Percentiles rank a stretch among this genome's conserved stretches.
Evolutionary conservation across 106 monocot genomes (phyloP).

Genomic region (Ottelia alismoides): DNA sequence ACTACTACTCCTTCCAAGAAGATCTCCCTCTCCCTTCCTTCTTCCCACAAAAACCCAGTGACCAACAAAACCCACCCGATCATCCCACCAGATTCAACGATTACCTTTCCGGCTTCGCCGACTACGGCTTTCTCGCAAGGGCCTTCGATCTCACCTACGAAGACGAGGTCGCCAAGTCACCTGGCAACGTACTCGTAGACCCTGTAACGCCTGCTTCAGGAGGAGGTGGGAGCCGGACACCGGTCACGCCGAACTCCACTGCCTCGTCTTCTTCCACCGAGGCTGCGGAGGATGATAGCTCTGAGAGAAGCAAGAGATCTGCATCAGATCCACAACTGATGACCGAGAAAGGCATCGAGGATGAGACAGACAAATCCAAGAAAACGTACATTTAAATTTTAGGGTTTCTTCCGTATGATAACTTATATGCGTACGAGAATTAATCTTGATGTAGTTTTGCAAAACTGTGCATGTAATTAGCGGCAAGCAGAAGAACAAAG

Average conservation of each 20-base stretch:
- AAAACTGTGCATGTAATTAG: too few relatives aligned
- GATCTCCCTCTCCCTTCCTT: too few relatives aligned
- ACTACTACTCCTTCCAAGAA: too few relatives aligned
- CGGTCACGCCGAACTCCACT: conserved; percentile 46
- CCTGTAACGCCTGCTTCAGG: neutral
- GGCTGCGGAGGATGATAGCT: conserved; percentile 31
- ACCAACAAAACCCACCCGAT: too few relatives aligned
- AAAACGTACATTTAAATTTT: conserved; percentile 26
- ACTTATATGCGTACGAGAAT: too few relatives aligned
- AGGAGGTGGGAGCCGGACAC: conserved; percentile 6
- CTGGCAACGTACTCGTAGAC: neutral
- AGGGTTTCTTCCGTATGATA: neutral
- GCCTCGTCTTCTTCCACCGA: conserved; percentile 51
- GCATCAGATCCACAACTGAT: conserved; percentile 15
- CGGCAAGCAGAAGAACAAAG: too few relatives aligned
- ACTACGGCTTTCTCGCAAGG: conserved; percentile 13
- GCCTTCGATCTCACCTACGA: conserved; percentile 8
- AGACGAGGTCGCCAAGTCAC: neutral
- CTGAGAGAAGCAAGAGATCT: conserved; percentile 27
- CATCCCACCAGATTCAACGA: conserved; percentile 21
- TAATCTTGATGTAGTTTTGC: too few relatives aligned
- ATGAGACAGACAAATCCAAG: conserved; percentile 17
- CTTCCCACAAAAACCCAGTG: too few relatives aligned
- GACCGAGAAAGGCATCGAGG: conserved; percentile 6
- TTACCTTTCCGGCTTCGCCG: conserved; percentile 15